Base-by-base conservation (phyloP, 805 yeast genomes). In the Candida awuae region DNA sequence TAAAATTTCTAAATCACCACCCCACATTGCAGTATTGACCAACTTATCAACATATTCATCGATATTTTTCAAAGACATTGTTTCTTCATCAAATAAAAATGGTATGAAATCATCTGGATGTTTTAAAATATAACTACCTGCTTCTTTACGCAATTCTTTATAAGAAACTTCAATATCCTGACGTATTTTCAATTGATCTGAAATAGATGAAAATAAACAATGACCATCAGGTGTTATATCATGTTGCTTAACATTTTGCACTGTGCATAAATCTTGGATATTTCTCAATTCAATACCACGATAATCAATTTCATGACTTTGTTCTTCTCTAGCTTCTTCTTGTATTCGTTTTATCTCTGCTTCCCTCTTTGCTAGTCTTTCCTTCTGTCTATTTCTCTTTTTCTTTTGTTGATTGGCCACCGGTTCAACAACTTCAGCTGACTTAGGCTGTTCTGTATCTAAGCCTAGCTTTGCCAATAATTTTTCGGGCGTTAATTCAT, bases 211-310 rank as follows among this genome's bases (percentile, higher is more conserved):
- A 65, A 86, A 92, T 23, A 90, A 63, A 67, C 98, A 92, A 58
- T 90, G 90, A 0, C 97, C 98, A 58, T 90, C 97, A 0, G 97
- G 95, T 43, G 70, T 66, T 34, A 87, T 83, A 48, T 87, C 94
- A 44, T 68, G 61, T 47, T 80, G 77, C 16, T 46, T 53, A n/a
- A 85, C 62, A 4, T 68, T 62, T 23, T 70, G 64, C 19, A 70
- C 39, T 2, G 54, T 48, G 44, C 92, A 73, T 20, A 80, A 53
- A 27, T 65, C 65, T 15, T 66, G 67, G 55, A 90, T 68, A 35
- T 77, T 75, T 12, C 77, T 82, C 41, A 76, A 68, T 62, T 90
- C 97, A 16, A 82, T 73, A 35, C 73, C 71, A 25, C 87, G 67
- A 48, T 76, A 65, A 56, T 90, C 85, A 0, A 87, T 82, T 45